Evolutionary conservation across 108 stramenopile genomes (phyloP), one percentile per base, ranked within the genome.

Genomic region (Fragilaria crotonensis): DNA sequence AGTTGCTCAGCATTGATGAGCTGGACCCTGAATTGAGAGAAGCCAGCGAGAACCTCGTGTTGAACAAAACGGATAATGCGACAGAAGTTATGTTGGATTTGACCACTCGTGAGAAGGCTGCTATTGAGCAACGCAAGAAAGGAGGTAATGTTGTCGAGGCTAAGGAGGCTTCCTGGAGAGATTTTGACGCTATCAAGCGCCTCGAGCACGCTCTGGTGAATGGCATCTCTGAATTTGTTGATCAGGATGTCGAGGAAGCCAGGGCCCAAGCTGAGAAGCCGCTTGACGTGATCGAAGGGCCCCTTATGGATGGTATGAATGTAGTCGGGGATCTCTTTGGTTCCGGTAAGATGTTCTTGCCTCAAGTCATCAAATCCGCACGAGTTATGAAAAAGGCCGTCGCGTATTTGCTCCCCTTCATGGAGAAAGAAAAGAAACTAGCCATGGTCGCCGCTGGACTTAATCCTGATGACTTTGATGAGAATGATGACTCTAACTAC

Each of bases 311-410:
- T 62, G 99, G 99, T 45, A 99, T 99, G 99, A 98, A 98, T 67
- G 78, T 97, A 4, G 95, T 99, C 30, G 99, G 99, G 7, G 99
- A 99, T 71, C 73, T 99, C 32, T 99, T 99, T 64, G 99, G 99
- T 26, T 69, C 96, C 31, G 99, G 99, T 48, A 99, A 99, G 71
- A 99, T 99, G 99, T 99, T 99, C 63, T 75, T 99, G 58, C 99
- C 99, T 28, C 99, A 99, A 85, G 99, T 99, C 45, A 99, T 99
- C 73, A 99, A 99, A 70, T 95, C 93, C 30, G 99, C 99, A 28
- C 94, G 99, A 30, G 99, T 99, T 0, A 99, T 99, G 99, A 99
- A 99, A 89, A 98, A 98, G 76, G 99, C 99, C 44, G 99, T 99
- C 27, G 97, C 97, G 2, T 97, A 97, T 60, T 67, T 99, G 41